These are phyloP conservation scores for Penicillium palitans DNA, from an alignment of 2,329 filamentous ascomycete genomes.

Conservation along the genomic window DNA sequence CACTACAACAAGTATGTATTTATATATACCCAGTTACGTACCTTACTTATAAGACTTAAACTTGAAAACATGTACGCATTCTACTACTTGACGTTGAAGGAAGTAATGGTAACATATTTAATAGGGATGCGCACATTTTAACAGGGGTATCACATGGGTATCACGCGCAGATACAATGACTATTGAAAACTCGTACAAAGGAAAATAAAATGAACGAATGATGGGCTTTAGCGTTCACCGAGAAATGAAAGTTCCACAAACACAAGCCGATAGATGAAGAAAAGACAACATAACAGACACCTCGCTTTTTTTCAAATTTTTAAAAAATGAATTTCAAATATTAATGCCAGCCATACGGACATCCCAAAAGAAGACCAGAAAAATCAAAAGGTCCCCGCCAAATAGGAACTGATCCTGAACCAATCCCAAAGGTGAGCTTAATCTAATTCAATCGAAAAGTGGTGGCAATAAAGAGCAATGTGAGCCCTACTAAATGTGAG, in stretches of 20 bases:
- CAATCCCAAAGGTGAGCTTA: not conserved
- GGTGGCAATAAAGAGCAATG: no score
- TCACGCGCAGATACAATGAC: not conserved
- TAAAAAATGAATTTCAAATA: not conserved
- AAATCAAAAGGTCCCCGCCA: not conserved
- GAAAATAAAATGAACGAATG: not conserved
- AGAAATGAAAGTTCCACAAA: not conserved
- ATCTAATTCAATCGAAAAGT: not conserved
- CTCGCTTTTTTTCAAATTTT: not conserved
- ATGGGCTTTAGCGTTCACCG: not conserved
- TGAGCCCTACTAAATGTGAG: not conserved
- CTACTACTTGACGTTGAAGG: not conserved
- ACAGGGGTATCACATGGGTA: no score
- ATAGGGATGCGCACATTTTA: no score
- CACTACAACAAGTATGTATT: not conserved
- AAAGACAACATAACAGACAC: not conserved
- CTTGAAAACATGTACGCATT: not conserved
- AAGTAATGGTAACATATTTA: not conserved
- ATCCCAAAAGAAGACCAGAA: not conserved
- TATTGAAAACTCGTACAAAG: not conserved
- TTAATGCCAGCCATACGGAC: not conserved
- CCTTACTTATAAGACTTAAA: not conserved
- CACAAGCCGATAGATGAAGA: not conserved
- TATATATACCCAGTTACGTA: not conserved
- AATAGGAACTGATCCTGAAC: not conserved